Evolutionary conservation across 139 green algal genomes (phyloP).

Genomic region (Trebouxia sp.): DNA sequence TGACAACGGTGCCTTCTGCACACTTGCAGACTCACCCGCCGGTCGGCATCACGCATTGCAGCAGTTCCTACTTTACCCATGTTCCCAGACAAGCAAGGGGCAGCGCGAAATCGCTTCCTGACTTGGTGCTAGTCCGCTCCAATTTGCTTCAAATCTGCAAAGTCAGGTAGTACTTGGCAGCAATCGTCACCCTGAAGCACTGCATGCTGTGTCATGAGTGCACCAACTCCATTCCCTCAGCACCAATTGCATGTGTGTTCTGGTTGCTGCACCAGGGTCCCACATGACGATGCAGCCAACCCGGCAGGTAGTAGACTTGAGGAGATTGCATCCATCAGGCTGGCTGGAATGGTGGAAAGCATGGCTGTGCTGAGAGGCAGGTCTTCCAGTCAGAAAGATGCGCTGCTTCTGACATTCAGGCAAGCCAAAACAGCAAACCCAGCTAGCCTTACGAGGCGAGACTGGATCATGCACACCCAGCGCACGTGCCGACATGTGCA

Average conservation of each 20-base stretch:
- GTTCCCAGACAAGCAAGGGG: not conserved
- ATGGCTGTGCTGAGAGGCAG: conserved; percentile 65
- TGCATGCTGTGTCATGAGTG: no score
- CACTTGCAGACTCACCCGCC: conserved; percentile 66
- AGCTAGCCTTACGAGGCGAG: no score
- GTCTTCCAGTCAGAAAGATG: conserved; percentile 57
- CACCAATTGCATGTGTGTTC: not conserved
- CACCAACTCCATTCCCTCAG: no score
- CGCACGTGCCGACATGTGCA: no score
- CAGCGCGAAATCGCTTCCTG: conserved; percentile 38
- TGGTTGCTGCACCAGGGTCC: not conserved
- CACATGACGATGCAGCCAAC: not conserved
- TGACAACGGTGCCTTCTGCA: not conserved
- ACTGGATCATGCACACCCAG: not conserved
- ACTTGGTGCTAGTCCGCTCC: conserved; percentile 72
- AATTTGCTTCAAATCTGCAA: conserved; percentile 75
- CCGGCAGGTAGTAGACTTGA: conserved; percentile 39
- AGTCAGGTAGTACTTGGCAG: conserved; percentile 38
- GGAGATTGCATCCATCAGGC: conserved; percentile 45
- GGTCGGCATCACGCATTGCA: conserved; percentile 64
- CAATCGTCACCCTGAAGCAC: no score
- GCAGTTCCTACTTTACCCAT: conserved; percentile 67
- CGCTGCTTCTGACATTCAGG: conserved; percentile 72
- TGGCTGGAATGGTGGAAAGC: conserved; percentile 73
- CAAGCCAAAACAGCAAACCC: not conserved